Percentiles rank a stretch among this genome's conserved stretches.
phyloP scores from a whole-genome alignment of 352 stramenopile species.

The Pythium rhizo-oryzae region DNA sequence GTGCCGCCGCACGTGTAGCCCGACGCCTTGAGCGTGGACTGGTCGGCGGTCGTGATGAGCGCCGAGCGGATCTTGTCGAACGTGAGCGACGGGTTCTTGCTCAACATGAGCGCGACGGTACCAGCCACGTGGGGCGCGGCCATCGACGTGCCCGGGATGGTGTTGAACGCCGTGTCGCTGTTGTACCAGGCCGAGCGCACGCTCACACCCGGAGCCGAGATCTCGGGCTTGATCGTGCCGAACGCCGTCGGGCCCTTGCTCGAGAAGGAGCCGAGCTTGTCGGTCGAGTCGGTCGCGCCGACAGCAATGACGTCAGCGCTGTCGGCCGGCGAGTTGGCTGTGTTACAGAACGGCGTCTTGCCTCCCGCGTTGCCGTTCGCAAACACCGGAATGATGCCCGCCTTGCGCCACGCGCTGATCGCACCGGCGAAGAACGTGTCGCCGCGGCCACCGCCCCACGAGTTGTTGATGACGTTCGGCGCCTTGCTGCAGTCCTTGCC shows the following conservation, averaged over 20 bases:
- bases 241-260: conserved; percentile 8
- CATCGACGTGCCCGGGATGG: conserved; percentile 29
- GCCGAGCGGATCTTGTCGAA: conserved; percentile 11
- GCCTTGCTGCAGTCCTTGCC: conserved; percentile 11
- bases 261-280: not conserved
- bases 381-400: conserved; percentile 34
- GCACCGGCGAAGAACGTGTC: conserved; percentile 7
- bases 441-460: conserved; percentile 18
- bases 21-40: not conserved
- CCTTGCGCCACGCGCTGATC: conserved; percentile 25
- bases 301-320: conserved; percentile 26
- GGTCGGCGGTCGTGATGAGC: not conserved
- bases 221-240: conserved; percentile 2
- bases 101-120: conserved; percentile 26
- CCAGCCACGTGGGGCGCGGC: conserved; percentile 34
- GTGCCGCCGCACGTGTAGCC: conserved; percentile 23
- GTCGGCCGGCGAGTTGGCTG: conserved; percentile 18
- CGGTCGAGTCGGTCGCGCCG: conserved; percentile 14
- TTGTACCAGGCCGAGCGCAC: conserved; percentile 18
- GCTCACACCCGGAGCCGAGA: conserved; percentile 4
- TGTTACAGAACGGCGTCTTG: not conserved
- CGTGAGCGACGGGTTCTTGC: conserved; percentile 1
- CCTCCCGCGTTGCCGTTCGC: conserved; percentile 25
- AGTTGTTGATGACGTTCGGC: conserved; percentile 26
- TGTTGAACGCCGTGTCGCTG: conserved; percentile 19